Base-by-base conservation (phyloP, 2,329 filamentous ascomycete species). In the Pseudogymnoascus sp. region DNA sequence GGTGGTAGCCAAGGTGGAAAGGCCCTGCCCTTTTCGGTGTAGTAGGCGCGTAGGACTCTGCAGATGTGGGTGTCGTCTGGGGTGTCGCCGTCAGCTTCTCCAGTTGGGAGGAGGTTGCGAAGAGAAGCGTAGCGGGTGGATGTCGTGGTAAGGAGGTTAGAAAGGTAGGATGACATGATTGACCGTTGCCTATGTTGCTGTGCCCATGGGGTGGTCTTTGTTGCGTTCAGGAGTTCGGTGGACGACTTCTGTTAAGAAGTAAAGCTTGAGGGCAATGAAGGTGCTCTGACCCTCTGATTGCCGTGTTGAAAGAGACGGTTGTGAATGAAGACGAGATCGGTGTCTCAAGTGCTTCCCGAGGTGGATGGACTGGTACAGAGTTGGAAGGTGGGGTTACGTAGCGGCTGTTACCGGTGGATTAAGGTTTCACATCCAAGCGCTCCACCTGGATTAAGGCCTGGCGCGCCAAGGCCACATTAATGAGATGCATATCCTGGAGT, bases 51-150 rank as follows among this genome's bases (percentile, higher is more conserved):
- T 25, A 99, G 84, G 35, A 96, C 91, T 69, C 94, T 90, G 75
- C 90, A 95, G 70, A 97, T 89, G 77, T 97, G 91, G 2, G 91
- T 95, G 77, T 96, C 91, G 77, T 97, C 92, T 75, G 95, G 83
- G 64, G 85, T 87, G 71, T 89, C 86, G 74, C 87, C 86, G 73
- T 88, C 86, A 67, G 80, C 78, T 66, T 88, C 85, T 71, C 79
- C 78, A 66, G 81, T 76, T 60, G 89, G 83, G 65, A 92, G 84
- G 64, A 90, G 85, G 64, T 87, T 87, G 60, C 86, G 80, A 67
- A 83, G 81, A 6, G 70, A 72, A 66, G 81, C 83, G 71, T 88
- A 83, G 69, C 84, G 82, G 54, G 84, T 85, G 61, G 84, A 82
- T 39, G 85, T 85, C 64, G 81, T 85, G 66, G 81, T 84, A 70